These are phyloP conservation scores for Limnomonas spitsbergensis DNA, from an alignment of 139 green algal species.

Conservation along the genomic window DNA sequence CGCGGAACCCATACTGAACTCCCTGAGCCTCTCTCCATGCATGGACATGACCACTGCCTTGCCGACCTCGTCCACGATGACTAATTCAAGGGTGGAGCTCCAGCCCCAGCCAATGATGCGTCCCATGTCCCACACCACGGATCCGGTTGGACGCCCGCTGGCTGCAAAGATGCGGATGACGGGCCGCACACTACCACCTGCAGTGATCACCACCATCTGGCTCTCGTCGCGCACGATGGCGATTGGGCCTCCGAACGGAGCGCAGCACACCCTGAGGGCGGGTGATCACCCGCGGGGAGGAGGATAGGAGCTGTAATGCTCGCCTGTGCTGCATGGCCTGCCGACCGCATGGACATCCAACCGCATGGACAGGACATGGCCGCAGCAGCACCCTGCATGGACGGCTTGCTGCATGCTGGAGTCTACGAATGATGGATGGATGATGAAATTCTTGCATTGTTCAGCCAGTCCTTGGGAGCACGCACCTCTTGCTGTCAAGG, in stretches of 20 bases:
- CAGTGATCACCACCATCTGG: slow-evolving; percentile 58
- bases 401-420: not conserved
- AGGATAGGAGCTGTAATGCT: not conserved
- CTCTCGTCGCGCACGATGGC: slow-evolving; percentile 76
- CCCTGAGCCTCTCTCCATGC: slow-evolving; percentile 41
- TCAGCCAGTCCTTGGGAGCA: not conserved
- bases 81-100: slow-evolving; percentile 63
- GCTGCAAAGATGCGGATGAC: slow-evolving; percentile 66
- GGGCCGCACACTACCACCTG: slow-evolving; percentile 30
- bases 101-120: slow-evolving; percentile 71
- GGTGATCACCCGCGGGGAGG: not conserved
- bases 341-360: no score
- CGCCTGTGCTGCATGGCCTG: not conserved
- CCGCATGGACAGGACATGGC: no score
- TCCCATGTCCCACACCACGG: slow-evolving; percentile 69
- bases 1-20: slow-evolving; percentile 39
- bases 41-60: slow-evolving; percentile 19
- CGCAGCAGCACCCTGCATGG: no score
- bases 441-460: not conserved
- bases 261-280: slow-evolving; percentile 45
- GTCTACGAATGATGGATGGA: not conserved
- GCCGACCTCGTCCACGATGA: slow-evolving; percentile 62
- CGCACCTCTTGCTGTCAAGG: slow-evolving; percentile 22
- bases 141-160: slow-evolving; percentile 49
- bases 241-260: slow-evolving; percentile 75